Evolutionary conservation across 768 basidiomycete species (phyloP), one percentile per base, ranked within the genome.

Genomic region (Hortiboletus campestris): DNA sequence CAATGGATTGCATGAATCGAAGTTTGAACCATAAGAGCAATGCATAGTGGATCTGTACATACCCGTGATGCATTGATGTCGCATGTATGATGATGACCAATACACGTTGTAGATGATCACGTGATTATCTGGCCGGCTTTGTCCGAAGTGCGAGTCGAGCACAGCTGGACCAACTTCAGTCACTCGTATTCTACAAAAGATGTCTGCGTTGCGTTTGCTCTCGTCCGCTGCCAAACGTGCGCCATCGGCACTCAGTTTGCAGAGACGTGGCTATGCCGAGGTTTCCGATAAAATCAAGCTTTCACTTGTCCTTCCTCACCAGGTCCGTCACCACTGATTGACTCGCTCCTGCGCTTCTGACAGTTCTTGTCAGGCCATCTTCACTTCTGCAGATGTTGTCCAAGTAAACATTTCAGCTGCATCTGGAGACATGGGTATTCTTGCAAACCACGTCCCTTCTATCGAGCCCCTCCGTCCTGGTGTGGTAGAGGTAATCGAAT

Each of bases 361-460:
- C 58, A 44, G 41, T 55, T 40, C 20, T 44, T 36, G 59, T 47
- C 67, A 99, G 96, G 79, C 94, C 51, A 85, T 99, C 73, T 98
- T 86, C 83, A 84, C 83, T 57, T 94, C 94, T 22, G 74, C 84
- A 64, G 95, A 95, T 73, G 96, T 98, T 55, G 84, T 91, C 20
- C 96, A 98, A 75, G 96, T 99, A 63, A 98, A 98, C 78, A 78
- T 98, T 65, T 78, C 94, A 35, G 97, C 94, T 39, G 91, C 87
- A 52, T 87, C 92, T 4, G 97, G 97, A 67, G 95, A 98, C 75
- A 98, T 98, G 94, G 97, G 97, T 80, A 91, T 99, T 66, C 86
- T 99, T 57, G 93, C 96, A 65, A 97, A 96, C 82, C 97, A 99
- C 76, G 94, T 98, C 52, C 89, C 97, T 31, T 90, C 94, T n/a